Evolutionary conservation across 352 stramenopile genomes (phyloP), one percentile per base, ranked within the genome.

Genomic region (Phytophthora pseudosyringae): DNA sequence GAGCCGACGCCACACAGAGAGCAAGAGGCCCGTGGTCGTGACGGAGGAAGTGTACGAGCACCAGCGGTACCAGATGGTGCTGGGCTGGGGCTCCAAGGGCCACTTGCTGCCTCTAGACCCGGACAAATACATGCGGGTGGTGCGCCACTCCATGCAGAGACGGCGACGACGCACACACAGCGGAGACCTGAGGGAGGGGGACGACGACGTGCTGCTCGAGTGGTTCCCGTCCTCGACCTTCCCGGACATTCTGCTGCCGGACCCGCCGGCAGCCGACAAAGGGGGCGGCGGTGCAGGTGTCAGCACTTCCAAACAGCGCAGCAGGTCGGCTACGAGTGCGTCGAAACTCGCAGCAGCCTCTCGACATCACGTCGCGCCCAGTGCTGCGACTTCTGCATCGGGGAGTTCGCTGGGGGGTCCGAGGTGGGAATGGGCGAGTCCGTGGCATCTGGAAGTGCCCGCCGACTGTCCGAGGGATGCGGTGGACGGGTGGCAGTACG

Each of bases 21-120:
- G 32, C 2, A 68, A 71, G 29, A 61, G 33, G 18, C 61, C 49
- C 1, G 33, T 74, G 4, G 35, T 84, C 2, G 64, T 72, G 28
- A 56, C 74, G 0, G 81, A 91, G 49, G 73, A 88, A 69, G 77
- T 93, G 33, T 90, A 74, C 53, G 84, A 93, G 59, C 70, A 90
- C 52, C 81, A 93, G 58, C 76, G 84, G 12, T 89, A 90, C 49
- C 84, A 93, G 46, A 68, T 79, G 39, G 67, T 93, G 33, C 68
- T 93, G 13, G 80, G 84, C 18, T 93, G 84, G 84, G 84, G 84
- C n/a, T 78, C 81, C 16, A 91, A 87, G 54, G 84, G 84, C 38
- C 81, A 90, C 40, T 75, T 93, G 48, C 60, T 93, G 40, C 84
- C 84, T 26, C 61, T 93, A 33, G 84, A 93, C 55, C 84, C 84